Evolutionary conservation across 2,329 filamentous ascomycete species (phyloP), one percentile per base, ranked within the genome.

Genomic region (Ceratocystis variospora): DNA sequence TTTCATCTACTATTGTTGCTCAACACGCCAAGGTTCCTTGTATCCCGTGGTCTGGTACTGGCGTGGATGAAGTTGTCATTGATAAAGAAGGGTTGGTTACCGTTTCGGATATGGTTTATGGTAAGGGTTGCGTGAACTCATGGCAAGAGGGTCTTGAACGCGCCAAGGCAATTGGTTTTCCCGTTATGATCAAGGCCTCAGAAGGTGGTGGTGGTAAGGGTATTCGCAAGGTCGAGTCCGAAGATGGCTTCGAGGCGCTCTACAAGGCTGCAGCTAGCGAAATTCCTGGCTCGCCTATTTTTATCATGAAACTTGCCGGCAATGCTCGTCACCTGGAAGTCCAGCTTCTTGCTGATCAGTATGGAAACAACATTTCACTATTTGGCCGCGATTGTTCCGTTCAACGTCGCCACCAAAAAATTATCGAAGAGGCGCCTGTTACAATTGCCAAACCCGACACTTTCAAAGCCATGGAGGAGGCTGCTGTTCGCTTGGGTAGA

Each of bases 101-200:
- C 0, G 94, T 99, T 68, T 81, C 84, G 50, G 91, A 96, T 65
- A 79, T 90, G 5, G 74, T 95, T 68, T 99, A 99, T 77, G 83
- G 86, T 72, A 89, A 92, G 77, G 94, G 94, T 69, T 99, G 94
- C 76, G 94, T 96, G 61, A 84, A 84, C 74, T 91, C 89, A 25
- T 91, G 90, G 77, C 80, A 96, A 77, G 91, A 99, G 78, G 94
- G 93, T 78, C 83, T 99, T 63, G 79, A 84, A 73, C 91, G 88
- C 74, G 94, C 94, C 68, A 86, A 84, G 75, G 83, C 90, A 73
- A 99, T 99, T 75, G 94, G 94, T 71, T 99, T 99, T 80, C 94
- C 94, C 17, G 89, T 99, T 80, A 99, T 99, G 94, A 90, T 99
- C 76, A 99, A 99, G 82, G 94, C 94, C n/a, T 97, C 94, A 2